These are phyloP conservation scores for Arxiozyma heterogenica DNA, from an alignment of 1,139 yeast genomes.

Conservation along the genomic window DNA sequence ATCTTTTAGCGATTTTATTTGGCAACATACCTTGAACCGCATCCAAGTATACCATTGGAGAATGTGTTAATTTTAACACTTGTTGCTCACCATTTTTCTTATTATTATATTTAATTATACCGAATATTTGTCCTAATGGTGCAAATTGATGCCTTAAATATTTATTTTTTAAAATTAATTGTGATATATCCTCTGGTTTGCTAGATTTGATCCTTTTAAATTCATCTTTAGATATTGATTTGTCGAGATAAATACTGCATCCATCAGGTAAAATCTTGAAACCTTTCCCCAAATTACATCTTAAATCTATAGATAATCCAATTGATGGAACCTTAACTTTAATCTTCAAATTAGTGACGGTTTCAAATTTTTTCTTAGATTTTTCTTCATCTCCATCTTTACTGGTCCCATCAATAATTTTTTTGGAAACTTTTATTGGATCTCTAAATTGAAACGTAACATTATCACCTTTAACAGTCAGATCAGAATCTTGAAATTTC, in stretches of 20 bases:
- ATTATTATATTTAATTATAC: constrained; percentile 38
- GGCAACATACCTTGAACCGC: constrained; percentile 92
- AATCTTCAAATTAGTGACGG: constrained; percentile 11
- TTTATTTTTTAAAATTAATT: constrained; percentile 6
- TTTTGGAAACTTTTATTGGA: constrained; percentile 1
- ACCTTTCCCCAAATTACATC: constrained; percentile 30
- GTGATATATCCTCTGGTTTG: constrained; percentile 36
- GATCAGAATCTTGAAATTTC: constrained; percentile 7
- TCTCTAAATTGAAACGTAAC: constrained; percentile 57
- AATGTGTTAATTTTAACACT: constrained; percentile 34
- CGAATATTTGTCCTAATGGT: constrained; percentile 65
- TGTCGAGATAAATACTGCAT: constrained; percentile 31
- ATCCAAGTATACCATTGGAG: constrained; percentile 67
- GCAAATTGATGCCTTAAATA: constrained; percentile 54
- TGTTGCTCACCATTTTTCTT: constrained; percentile 19
- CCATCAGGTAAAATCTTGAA: constrained; percentile 77
- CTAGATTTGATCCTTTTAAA: constrained; percentile 29
- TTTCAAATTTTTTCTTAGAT: neutral
- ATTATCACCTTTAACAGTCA: constrained; percentile 36
- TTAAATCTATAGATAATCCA: constrained; percentile 16
- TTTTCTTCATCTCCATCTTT: neutral
- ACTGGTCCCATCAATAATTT: neutral
- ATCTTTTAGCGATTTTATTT: constrained; percentile 80
- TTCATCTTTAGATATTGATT: constrained; percentile 44
- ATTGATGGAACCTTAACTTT: constrained; percentile 34